phyloP scores from a whole-genome alignment of 73 alveolate genomes.

The Paramecium pentaurelia region DNA sequence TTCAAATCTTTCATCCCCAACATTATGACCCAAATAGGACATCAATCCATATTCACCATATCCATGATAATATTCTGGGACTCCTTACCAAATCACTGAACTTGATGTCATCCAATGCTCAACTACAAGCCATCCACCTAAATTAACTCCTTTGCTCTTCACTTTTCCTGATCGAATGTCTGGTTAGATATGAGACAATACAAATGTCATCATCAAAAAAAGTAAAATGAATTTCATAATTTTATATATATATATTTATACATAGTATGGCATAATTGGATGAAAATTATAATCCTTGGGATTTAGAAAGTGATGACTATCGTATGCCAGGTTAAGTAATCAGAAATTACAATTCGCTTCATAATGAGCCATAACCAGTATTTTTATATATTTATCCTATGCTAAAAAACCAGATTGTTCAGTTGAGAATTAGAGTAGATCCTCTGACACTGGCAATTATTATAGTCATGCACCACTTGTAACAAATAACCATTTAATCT shows the following conservation, averaged over 20 bases:
- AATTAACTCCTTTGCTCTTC: background rate
- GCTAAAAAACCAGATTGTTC: constrained; percentile 31
- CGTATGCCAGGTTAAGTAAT: background rate
- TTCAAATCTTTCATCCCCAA: background rate
- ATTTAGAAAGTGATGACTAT: background rate
- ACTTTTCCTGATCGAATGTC: background rate
- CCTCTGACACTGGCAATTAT: constrained; percentile 1
- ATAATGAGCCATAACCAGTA: background rate
- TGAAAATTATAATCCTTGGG: constrained; percentile 11
- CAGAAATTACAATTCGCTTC: background rate
- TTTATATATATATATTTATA: background rate
- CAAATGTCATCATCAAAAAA: background rate
- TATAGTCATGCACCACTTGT: constrained; percentile 2
- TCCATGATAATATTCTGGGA: background rate
- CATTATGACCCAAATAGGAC: background rate
- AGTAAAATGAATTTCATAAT: background rate
- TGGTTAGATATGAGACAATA: background rate
- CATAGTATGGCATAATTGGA: background rate
- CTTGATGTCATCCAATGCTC: background rate
- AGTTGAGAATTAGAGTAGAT: constrained; percentile 7
- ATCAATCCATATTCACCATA: background rate
- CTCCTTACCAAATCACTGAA: background rate
- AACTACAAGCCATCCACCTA: background rate
- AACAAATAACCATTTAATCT: background rate
- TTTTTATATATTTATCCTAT: background rate